These are phyloP conservation scores for Chamaenerion angustifolium DNA, from an alignment of 345 rosid species.

Conservation along the genomic window DNA sequence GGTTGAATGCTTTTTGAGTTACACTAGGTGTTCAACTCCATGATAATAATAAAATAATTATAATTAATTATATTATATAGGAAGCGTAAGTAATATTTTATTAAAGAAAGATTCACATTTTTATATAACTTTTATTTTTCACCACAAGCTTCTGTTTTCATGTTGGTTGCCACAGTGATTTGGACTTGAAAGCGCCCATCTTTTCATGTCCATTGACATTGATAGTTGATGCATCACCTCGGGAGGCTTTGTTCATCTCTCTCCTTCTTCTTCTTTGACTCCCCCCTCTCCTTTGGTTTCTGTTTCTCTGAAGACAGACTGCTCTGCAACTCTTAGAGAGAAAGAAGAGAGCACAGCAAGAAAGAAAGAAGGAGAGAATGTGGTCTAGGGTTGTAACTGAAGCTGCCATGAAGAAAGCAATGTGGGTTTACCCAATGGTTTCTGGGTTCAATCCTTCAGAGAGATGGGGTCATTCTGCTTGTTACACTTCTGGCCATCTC, in stretches of 20 bases:
- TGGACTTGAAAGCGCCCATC: conserved; percentile 77
- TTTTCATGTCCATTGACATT: conserved; percentile 66
- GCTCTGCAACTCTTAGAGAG: not conserved
- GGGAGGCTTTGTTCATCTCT: conserved; percentile 28
- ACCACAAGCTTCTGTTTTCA: conserved; percentile 14
- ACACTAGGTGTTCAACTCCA: not conserved
- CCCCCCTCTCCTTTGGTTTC: conserved; percentile 8
- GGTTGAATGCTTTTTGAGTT: not conserved
- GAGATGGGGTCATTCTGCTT: conserved; percentile 82
- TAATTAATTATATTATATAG: not conserved
- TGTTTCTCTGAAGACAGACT: not conserved
- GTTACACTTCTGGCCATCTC: conserved; percentile 42
- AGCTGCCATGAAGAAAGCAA: conserved; percentile 35
- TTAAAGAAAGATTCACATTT: conserved; percentile 1
- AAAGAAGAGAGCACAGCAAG: too few relatives aligned
- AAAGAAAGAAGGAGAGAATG: conserved; percentile 12
- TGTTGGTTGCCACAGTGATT: conserved; percentile 58
- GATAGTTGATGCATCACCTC: conserved; percentile 53
- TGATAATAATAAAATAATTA: not conserved
- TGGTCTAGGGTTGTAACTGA: conserved; percentile 27
- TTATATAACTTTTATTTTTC: conserved; percentile 6
- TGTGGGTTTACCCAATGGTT: conserved; percentile 59
- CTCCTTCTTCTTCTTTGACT: conserved; percentile 19
- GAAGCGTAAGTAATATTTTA: not conserved
- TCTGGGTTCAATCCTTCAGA: conserved; percentile 47